Evolutionary conservation across 164 flowering plant species (phyloP).

Genomic region (Vitis rupestris): DNA sequence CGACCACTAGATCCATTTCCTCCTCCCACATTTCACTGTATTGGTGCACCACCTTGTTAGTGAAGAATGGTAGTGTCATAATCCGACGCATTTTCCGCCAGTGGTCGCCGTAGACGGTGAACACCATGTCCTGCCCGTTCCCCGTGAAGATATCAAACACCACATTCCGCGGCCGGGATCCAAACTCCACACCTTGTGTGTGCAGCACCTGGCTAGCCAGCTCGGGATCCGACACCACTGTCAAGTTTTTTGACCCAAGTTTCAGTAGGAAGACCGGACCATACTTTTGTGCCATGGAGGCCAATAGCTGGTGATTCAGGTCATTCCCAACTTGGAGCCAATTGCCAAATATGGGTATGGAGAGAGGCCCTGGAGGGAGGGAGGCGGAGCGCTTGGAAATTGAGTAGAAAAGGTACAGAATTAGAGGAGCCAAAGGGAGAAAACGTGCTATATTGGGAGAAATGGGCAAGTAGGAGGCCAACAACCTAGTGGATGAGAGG

Average conservation of each 20-base stretch:
- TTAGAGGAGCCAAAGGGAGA: slow-evolving; percentile 11
- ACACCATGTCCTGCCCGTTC: slow-evolving; percentile 82
- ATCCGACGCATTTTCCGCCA: slow-evolving; percentile 78
- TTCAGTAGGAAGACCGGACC: slow-evolving; percentile 56
- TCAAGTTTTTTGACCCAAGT: slow-evolving; percentile 54
- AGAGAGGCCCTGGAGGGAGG: slow-evolving; percentile 56
- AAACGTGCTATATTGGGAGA: too few relatives aligned
- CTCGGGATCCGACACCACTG: slow-evolving; percentile 56
- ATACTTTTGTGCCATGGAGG: slow-evolving; percentile 37
- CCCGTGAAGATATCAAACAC: slow-evolving; percentile 80
- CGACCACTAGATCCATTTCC: slow-evolving; percentile 50
- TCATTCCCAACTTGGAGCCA: slow-evolving; percentile 86
- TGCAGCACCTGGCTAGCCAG: slow-evolving; percentile 61
- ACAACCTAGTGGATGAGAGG: not conserved
- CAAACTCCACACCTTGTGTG: slow-evolving; percentile 69
- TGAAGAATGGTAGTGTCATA: slow-evolving; percentile 74
- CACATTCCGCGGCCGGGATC: slow-evolving; percentile 66
- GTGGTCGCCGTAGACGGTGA: slow-evolving; percentile 74
- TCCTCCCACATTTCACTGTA: slow-evolving; percentile 58
- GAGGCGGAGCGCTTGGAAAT: slow-evolving; percentile 9
- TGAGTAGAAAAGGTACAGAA: slow-evolving; percentile 13
- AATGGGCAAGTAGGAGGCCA: not conserved
- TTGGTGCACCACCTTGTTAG: slow-evolving; percentile 67
- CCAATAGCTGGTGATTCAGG: slow-evolving; percentile 55
- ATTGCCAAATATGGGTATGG: slow-evolving; percentile 66